Conservation (phyloP, 1,284 basidiomycete genomes). For the Ganoderma multipileum region DNA sequence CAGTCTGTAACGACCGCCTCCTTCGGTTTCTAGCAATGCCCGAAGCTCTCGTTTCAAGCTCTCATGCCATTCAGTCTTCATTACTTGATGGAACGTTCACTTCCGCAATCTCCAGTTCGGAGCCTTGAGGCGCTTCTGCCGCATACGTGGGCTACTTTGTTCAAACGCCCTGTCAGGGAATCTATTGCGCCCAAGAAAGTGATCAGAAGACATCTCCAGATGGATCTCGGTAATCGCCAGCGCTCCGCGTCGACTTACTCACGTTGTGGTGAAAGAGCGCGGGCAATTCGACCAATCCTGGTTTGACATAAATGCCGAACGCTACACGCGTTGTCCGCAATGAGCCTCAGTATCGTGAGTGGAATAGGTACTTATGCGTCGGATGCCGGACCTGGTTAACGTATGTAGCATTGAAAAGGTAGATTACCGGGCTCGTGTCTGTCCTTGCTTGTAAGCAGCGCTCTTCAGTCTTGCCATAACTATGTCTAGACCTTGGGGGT, state of each 20-base stretch:
- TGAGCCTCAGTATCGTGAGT: not conserved
- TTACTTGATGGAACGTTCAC: conserved; percentile 12
- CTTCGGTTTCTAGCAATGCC: conserved; percentile 13
- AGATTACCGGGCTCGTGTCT: not conserved
- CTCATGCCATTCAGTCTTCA: conserved; percentile 22
- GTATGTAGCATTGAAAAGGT: not conserved
- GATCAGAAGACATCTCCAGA: conserved; percentile 25
- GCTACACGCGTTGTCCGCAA: not conserved
- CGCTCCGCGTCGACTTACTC: conserved; percentile 2
- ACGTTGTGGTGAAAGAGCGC: not conserved
- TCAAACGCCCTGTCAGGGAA: conserved; percentile 15
- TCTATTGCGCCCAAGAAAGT: conserved; percentile 6
- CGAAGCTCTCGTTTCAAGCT: conserved; percentile 12
- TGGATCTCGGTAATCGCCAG: conserved; percentile 11
- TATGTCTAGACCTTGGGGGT: not conserved
- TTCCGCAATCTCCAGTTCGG: conserved; percentile 10
- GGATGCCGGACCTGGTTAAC: not conserved
- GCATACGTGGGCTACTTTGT: conserved; percentile 23
- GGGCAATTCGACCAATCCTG: not conserved
- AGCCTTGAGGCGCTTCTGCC: conserved; percentile 11
- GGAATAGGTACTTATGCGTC: not conserved
- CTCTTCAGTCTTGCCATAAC: not conserved
- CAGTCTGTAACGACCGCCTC: not conserved
- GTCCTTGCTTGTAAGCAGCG: not conserved
- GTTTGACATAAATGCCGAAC: not conserved